A percentile compares a stretch with the other conserved stretches of the same genome.
Evolutionary conservation across 2,329 filamentous ascomycete species (phyloP).

Genomic region (Verticillium nubilum): DNA sequence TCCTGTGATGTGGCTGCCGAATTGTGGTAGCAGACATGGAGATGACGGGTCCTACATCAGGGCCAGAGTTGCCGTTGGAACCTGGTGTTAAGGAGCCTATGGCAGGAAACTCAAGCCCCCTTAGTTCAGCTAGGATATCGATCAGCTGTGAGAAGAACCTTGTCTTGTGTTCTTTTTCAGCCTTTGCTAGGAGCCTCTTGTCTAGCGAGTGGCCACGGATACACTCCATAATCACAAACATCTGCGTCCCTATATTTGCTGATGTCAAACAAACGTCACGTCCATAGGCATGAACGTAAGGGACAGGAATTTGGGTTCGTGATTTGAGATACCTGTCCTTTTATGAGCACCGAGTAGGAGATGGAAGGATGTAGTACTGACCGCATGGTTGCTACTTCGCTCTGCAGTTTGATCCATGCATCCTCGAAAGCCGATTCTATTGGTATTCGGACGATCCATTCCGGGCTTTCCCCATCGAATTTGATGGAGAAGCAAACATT

Average conservation of each 20-base stretch:
- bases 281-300: constrained; percentile 15
- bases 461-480: constrained; percentile 5
- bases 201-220: constrained; percentile 15
- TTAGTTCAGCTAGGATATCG: constrained; percentile 17
- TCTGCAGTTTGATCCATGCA: constrained; percentile 18
- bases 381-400: constrained; percentile 19
- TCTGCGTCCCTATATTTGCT: constrained; percentile 2
- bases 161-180: constrained; percentile 4
- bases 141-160: constrained; percentile 18
- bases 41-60: constrained; percentile 14
- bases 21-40: constrained; percentile 12
- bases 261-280: constrained; percentile 4
- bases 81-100: constrained; percentile 19
- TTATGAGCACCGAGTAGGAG: constrained; percentile 1
- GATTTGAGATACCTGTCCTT: constrained; percentile 14
- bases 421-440: constrained; percentile 15
- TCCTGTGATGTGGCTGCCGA: constrained; percentile 4
- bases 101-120: constrained; percentile 14
- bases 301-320: constrained; percentile 16
- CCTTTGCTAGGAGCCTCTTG: constrained; percentile 6
- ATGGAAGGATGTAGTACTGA: constrained; percentile 3
- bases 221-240: constrained; percentile 16
- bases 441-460: constrained; percentile 19
- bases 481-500: constrained; percentile 18
- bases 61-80: constrained; percentile 6